Evolutionary conservation across 305 asterid species (phyloP), one percentile per base, ranked within the genome.

Genomic region (Petunia hybrid): DNA sequence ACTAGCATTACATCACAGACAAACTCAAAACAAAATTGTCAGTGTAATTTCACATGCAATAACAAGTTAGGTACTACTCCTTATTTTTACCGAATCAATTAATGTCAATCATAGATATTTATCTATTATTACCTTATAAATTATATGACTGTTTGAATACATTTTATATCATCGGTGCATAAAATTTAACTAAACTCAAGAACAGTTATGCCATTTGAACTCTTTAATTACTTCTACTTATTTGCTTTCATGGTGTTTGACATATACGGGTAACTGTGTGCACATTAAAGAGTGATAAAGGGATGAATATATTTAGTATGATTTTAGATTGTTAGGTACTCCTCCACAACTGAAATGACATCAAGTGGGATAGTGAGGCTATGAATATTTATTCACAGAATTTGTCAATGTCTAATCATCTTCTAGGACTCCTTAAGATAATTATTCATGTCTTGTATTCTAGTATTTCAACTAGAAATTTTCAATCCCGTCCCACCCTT

Each of bases 321-420:
- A 31, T 4, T 73, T 51, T 73, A 53, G 62, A 71, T 71, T 12
- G 57, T 73, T 73, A 35, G 78, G 36, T 73, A 16, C 51, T 51
- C 3, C 60, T 73, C 62, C 45, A 71, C 31, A 35, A 71, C 62
- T 71, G 35, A 35, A 9, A 48, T 51, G 78, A 51, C 63, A 73
- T 51, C 78, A 51, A 73, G 51, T 36, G 62, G 78, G 45, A 59
- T 48, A 6, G 7, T 12, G 13, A 48, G 42, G 35, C 74, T 51
- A 51, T 61, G 78, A 73, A 48, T 51, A 35, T 45, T 5, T 57
- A 57, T 48, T 73, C 46, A 48, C 62, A 71, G 7, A 5, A 12
- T 4, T 80, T 74, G 62, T 67, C 69, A 61, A 68, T 65, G 41
- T 80, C 76, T 67, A 40, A 45, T 75, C 62, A 43, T 75, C 51